Base-by-base conservation (phyloP, 2,329 filamentous ascomycete species). In the Trichoderma koningiopsis region DNA sequence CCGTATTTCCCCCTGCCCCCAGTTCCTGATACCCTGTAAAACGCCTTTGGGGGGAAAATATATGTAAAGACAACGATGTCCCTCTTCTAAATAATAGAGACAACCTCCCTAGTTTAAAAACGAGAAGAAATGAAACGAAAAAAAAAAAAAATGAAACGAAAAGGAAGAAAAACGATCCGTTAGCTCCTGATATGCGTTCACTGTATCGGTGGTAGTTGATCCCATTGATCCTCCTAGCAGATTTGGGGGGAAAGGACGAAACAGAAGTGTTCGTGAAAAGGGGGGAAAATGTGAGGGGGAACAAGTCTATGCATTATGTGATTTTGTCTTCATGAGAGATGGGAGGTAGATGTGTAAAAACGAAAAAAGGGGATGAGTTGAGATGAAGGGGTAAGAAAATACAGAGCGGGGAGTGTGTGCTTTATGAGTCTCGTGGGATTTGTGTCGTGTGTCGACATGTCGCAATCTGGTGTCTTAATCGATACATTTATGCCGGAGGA, bases 221-320 rank as follows among this genome's bases (percentile, higher is more conserved):
- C 65, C 55, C 40, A 43, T 27, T 61, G 43, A 55, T 53, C 47
- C 13, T 33, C 47, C 22, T 49, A n/a, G 65, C 19, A 55, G 19
- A 35, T 59, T 59, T 37, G 22, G 43, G 35, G 19, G 58, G 22
- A 27, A 29, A 14, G 5, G 13, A 24, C 22, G 29, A 57, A 62
- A 3, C 11, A 56, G n/a, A 60, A 61, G 47, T 56, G 68, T 40
- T 65, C 35, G 58, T 47, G 40, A 56, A 59, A 57, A 22, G n/a
- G 22, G n/a, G 33, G 3, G 22, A 24, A 35, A 11, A 8, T 3
- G 40, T 24, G 43, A 29, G 52, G 11, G 33, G 33, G 53, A 10
- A 52, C n/a, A n/a, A 33, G 58, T 69, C 61, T 69, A 69, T 69
- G 53, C 2, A 60, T 55, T 60, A 60, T 65, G 53, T 37, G n/a